phyloP scores from a whole-genome alignment of 2,329 filamentous ascomycete species.

The Aspergillus sp. region DNA sequence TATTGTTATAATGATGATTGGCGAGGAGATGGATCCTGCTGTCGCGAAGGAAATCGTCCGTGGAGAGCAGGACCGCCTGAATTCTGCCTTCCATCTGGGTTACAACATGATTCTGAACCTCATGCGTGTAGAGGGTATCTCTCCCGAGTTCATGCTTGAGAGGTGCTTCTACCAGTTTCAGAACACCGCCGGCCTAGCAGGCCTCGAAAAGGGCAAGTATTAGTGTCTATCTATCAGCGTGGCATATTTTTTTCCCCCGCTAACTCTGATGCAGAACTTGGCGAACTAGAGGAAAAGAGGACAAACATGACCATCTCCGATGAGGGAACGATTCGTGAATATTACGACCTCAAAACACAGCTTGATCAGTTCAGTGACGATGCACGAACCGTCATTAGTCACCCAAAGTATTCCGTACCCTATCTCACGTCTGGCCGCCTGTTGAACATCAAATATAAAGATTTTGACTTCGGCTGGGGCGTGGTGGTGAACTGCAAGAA shows the following conservation, averaged over 20 bases:
- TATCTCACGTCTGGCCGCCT: constrained; percentile 88
- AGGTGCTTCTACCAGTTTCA: constrained; percentile 98
- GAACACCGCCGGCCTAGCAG: constrained; percentile 84
- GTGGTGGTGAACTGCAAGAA: constrained; percentile 75
- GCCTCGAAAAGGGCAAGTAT: constrained; percentile 69
- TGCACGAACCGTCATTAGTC: constrained; percentile 88
- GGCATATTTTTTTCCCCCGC: constrained; percentile 7
- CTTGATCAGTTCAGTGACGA: constrained; percentile 83
- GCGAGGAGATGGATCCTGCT: constrained; percentile 92
- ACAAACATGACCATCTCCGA: constrained; percentile 78
- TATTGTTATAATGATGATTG: constrained; percentile 99
- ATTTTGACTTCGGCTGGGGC: constrained; percentile 92
- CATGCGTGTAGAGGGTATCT: constrained; percentile 97
- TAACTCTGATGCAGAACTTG: constrained; percentile 62
- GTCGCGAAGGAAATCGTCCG: constrained; percentile 95
- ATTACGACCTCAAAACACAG: constrained; percentile 87
- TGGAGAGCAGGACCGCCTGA: constrained; percentile 94
- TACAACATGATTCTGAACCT: constrained; percentile 99
- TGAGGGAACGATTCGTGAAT: constrained; percentile 87
- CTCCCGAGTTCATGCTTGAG: constrained; percentile 98
- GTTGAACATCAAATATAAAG: constrained; percentile 79
- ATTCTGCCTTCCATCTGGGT: constrained; percentile 95
- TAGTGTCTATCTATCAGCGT: background rate
- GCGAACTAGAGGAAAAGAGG: constrained; percentile 75
- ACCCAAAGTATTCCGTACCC: constrained; percentile 81